These are phyloP conservation scores for Boletus rufocinnamomeus DNA, from an alignment of 768 basidiomycete genomes.

Conservation along the genomic window DNA sequence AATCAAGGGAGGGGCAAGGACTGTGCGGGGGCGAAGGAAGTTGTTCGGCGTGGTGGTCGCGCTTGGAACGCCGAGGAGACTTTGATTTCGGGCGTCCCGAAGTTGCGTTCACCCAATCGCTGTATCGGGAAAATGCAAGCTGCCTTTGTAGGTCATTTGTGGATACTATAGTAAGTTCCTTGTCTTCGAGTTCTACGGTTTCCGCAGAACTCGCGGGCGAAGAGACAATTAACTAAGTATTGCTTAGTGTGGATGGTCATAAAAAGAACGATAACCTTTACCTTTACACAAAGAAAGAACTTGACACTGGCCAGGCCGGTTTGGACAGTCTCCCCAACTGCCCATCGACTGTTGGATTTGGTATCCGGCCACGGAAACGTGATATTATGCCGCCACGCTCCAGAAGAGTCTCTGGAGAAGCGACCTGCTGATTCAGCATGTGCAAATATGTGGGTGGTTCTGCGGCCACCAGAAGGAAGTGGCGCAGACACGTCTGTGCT, in stretches of 20 bases:
- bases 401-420: conserved; percentile 56
- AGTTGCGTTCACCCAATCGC: conserved; percentile 38
- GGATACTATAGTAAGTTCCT: conserved; percentile 65
- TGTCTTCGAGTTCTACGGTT: conserved; percentile 67
- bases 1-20: conserved; percentile 14
- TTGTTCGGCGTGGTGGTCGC: conserved; percentile 31
- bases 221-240: conserved; percentile 48
- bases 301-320: conserved; percentile 64
- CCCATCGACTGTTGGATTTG: conserved; percentile 72
- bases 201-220: conserved; percentile 52
- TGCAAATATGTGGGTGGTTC: conserved; percentile 53
- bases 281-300: conserved; percentile 74
- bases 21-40: conserved; percentile 45
- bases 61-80: conserved; percentile 51
- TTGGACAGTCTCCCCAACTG: conserved; percentile 75
- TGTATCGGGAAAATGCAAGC: conserved; percentile 61
- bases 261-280: conserved; percentile 31
- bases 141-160: conserved; percentile 71
- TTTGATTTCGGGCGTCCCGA: conserved; percentile 54
- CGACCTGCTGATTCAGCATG: conserved; percentile 59
- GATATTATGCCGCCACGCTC: conserved; percentile 64
- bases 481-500: conserved; percentile 14
- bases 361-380: conserved; percentile 72
- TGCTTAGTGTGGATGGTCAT: conserved; percentile 16
- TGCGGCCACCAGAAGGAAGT: conserved; percentile 24